These are phyloP conservation scores for Eucommia ulmoides DNA, from an alignment of 257 asterid genomes.

Conservation along the genomic window DNA sequence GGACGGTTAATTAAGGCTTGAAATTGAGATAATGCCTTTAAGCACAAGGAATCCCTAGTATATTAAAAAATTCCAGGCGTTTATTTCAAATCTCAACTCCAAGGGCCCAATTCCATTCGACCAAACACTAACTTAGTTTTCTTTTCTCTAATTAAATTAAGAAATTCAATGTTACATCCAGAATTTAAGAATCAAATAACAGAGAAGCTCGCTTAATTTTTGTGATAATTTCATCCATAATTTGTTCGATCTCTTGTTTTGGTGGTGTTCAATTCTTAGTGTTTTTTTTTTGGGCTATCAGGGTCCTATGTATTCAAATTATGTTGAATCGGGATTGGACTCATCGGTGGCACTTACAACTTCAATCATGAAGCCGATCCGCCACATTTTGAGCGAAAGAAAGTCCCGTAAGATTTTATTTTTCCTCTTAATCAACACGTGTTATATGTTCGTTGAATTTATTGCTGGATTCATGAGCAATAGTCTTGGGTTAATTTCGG, in stretches of 20 bases:
- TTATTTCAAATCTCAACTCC: too few relatives aligned
- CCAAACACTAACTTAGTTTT: too few relatives aligned
- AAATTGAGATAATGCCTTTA: too few relatives aligned
- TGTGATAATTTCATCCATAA: slow-evolving; percentile 59
- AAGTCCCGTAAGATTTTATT: slow-evolving; percentile 88
- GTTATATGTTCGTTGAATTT: slow-evolving; percentile 91
- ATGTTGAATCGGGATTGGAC: slow-evolving; percentile 65
- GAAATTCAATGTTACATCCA: too few relatives aligned
- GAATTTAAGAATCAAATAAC: too few relatives aligned
- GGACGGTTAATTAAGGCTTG: too few relatives aligned
- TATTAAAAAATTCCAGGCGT: too few relatives aligned
- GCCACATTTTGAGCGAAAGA: slow-evolving; percentile 80
- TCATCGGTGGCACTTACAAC: slow-evolving; percentile 37
- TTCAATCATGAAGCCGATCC: slow-evolving; percentile 62
- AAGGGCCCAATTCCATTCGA: too few relatives aligned
- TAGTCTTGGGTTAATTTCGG: slow-evolving; percentile 97
- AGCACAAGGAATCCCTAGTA: too few relatives aligned
- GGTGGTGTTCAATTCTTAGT: slow-evolving; percentile 70
- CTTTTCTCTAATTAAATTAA: too few relatives aligned
- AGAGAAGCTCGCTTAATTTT: too few relatives aligned
- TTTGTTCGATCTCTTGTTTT: slow-evolving; percentile 61
- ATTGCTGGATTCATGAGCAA: slow-evolving; percentile 92
- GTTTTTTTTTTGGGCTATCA: slow-evolving; percentile 84
- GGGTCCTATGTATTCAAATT: slow-evolving; percentile 27
- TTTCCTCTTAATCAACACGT: slow-evolving; percentile 75